Conservation (phyloP, 495 filamentous ascomycete genomes). For the Stereocaulon alpinum region DNA sequence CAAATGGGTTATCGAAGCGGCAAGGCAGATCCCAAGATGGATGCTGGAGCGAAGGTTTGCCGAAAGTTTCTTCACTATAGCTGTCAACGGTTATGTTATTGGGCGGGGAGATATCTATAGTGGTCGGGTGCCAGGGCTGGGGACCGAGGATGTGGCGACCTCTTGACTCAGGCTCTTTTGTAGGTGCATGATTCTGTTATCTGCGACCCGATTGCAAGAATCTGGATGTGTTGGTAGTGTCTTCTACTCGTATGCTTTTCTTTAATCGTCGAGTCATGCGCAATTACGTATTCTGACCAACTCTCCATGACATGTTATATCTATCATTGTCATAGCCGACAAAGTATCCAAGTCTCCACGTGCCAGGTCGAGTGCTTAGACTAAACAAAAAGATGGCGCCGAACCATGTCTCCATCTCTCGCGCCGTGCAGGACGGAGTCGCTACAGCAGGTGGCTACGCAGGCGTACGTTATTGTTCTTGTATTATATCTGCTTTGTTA, state of each 20-base stretch:
- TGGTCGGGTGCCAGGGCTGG: too few relatives aligned
- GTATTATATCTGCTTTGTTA: too few relatives aligned
- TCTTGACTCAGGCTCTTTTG: too few relatives aligned
- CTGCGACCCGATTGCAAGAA: too few relatives aligned
- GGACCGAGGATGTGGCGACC: too few relatives aligned
- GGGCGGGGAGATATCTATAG: background rate
- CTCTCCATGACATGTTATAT: background rate
- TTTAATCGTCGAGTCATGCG: background rate
- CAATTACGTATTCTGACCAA: background rate
- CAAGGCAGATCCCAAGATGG: background rate
- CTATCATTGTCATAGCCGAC: background rate
- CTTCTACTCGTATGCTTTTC: background rate
- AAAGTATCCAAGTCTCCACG: too few relatives aligned
- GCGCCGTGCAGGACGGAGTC: slow-evolving; percentile 1
- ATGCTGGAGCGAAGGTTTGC: background rate
- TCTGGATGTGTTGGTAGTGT: background rate
- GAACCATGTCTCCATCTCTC: background rate
- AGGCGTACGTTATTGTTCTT: slow-evolving; percentile 5
- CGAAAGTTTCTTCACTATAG: background rate
- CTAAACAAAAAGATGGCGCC: background rate
- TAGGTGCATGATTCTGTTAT: background rate
- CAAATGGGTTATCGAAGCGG: background rate
- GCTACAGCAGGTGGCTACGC: slow-evolving; percentile 11
- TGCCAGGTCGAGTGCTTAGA: too few relatives aligned
- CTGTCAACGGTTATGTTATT: background rate